phyloP scores from a whole-genome alignment of 805 yeast species.

The Zygosaccharomyces bailii region DNA sequence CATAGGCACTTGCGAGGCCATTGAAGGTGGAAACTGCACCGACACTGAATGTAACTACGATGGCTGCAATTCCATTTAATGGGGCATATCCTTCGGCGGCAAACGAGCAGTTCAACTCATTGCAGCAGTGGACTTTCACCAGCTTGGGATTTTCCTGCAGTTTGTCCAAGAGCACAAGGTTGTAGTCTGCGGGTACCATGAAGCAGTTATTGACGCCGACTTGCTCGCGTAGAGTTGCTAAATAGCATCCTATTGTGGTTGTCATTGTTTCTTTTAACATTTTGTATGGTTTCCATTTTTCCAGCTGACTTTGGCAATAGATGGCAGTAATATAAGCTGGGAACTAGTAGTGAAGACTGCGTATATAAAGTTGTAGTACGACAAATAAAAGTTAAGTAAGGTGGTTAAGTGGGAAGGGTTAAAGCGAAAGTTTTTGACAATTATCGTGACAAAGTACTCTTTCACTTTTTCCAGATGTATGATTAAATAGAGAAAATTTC shows the following conservation, averaged over 20 bases:
- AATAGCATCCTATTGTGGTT: neutral
- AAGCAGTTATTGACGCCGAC: slow-evolving; percentile 4
- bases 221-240: neutral
- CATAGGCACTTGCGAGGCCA: slow-evolving; percentile 3
- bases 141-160: slow-evolving; percentile 6
- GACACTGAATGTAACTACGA: slow-evolving; percentile 6
- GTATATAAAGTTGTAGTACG: neutral
- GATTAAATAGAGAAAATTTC: too few relatives aligned
- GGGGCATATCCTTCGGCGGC: slow-evolving; percentile 1
- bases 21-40: slow-evolving; percentile 5
- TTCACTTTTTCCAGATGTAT: neutral
- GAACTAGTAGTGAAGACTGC: neutral
- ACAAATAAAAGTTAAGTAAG: neutral
- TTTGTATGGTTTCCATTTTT: neutral
- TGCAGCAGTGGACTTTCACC: slow-evolving; percentile 1
- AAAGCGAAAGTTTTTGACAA: neutral
- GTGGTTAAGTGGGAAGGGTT: neutral
- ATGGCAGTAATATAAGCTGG: neutral
- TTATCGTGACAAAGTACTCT: neutral
- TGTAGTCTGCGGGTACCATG: slow-evolving; percentile 6
- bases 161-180: slow-evolving; percentile 4
- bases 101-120: slow-evolving; percentile 1
- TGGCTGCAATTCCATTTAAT: slow-evolving; percentile 1
- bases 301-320: neutral
- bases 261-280: neutral